Evolutionary conservation across 805 yeast species (phyloP).

Genomic region (Phaffomyces opuntiae): DNA sequence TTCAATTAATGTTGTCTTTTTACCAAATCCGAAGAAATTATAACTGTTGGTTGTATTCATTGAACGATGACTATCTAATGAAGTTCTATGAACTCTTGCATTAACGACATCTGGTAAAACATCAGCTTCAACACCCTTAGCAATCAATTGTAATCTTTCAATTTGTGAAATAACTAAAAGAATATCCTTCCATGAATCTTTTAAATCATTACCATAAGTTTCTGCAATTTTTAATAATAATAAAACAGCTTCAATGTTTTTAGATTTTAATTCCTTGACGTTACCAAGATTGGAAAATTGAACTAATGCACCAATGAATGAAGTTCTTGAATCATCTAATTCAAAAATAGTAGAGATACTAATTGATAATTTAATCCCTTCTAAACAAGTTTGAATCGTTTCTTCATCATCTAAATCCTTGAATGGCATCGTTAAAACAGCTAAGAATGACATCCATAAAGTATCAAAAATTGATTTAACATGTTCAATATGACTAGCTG

Average conservation of each 20-base stretch:
- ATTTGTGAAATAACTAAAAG: slow-evolving; percentile 81
- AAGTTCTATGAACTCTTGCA: slow-evolving; percentile 48
- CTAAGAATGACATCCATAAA: slow-evolving; percentile 94
- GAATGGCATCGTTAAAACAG: slow-evolving; percentile 91
- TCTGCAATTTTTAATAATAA: slow-evolving; percentile 71
- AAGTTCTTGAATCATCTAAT: slow-evolving; percentile 74
- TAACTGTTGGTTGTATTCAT: slow-evolving; percentile 1
- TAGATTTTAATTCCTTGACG: slow-evolving; percentile 65
- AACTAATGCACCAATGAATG: slow-evolving; percentile 84
- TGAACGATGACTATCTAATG: slow-evolving; percentile 45
- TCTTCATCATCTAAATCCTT: slow-evolving; percentile 78
- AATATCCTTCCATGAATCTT: slow-evolving; percentile 78
- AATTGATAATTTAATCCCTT: slow-evolving; percentile 78
- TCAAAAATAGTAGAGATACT: slow-evolving; percentile 81
- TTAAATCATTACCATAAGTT: slow-evolving; percentile 68
- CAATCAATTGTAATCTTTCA: slow-evolving; percentile 81
- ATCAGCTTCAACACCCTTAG: slow-evolving; percentile 80
- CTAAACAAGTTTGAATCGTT: slow-evolving; percentile 62
- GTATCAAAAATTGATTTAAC: slow-evolving; percentile 91
- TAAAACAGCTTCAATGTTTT: slow-evolving; percentile 76
- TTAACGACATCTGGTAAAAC: slow-evolving; percentile 78
- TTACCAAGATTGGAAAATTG: slow-evolving; percentile 81
- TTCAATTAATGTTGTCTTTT: slow-evolving; percentile 52
- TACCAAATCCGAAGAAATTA: slow-evolving; percentile 50
- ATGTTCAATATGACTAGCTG: slow-evolving; percentile 83